Evolutionary conservation across 2,329 filamentous ascomycete genomes (phyloP), one percentile per base, ranked within the genome.

Genomic region (Byssochlamys sp.): DNA sequence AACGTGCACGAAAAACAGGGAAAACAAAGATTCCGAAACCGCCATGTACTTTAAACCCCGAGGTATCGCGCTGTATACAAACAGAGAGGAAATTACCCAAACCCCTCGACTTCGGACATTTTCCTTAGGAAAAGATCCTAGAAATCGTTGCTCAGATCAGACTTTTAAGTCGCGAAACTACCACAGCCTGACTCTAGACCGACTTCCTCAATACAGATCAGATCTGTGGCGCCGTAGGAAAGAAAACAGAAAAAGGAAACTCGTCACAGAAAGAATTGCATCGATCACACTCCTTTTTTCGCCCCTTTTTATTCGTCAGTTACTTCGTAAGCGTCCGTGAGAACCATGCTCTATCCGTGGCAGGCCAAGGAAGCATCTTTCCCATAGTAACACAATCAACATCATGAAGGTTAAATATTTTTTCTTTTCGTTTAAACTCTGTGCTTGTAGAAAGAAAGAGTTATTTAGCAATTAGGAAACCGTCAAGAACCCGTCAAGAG

Each of bases 61-160:
- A 53, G 52, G 52, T 53, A 53, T 53, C 52, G 24, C 50, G 28
- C 28, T 31, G 25, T 52, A 52, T 14, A 52, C 50, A 27, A 52
- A 52, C 25, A 52, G n/a, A 52, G 50, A 31, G 50, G 52, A 33
- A 29, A n/a, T 24, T 33, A 53, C n/a, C 39, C 39, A 45, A 45
- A 45, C 5, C 39, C 5, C 39, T 45, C n/a, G 39, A 45, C 39
- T 45, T 45, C 39, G n/a, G 4, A 45, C 39, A 45, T 45, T 45
- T 39, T 45, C 39, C 39, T 45, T 10, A 19, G 14, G 39, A n/a
- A 45, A 3, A 24, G 24, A 45, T 24, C n/a, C 5, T 19, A 14
- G 39, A 45, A 24, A 45, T 45, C 39, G n/a, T 45, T 45, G 19
- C 39, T 45, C 39, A 45, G 14, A 45, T 45, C 14, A 45, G 39